phyloP scores from a whole-genome alignment of 2,329 filamentous ascomycete genomes.

The Fusarium temperatum region DNA sequence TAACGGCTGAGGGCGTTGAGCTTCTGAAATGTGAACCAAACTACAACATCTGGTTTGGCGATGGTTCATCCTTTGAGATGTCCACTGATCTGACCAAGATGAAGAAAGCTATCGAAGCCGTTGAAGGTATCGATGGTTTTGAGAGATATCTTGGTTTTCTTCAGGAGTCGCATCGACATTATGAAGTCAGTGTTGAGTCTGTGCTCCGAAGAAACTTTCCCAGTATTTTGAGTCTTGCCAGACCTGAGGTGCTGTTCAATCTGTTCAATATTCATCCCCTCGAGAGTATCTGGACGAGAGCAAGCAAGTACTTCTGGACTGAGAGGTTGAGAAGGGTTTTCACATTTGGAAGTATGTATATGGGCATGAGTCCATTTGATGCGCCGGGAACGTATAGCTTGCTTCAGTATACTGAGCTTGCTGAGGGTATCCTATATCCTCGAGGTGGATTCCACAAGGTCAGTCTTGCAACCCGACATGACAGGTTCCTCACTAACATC shows the following conservation, averaged over 20 bases:
- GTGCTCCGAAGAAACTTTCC: constrained; percentile 75
- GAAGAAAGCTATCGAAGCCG: constrained; percentile 76
- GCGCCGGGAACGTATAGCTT: constrained; percentile 78
- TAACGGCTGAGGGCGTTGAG: constrained; percentile 72
- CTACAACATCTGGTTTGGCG: constrained; percentile 78
- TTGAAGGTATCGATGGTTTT: constrained; percentile 77
- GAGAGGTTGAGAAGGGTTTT: constrained; percentile 76
- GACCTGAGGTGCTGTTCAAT: constrained; percentile 66
- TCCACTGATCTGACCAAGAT: constrained; percentile 75
- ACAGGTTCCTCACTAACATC: neutral
- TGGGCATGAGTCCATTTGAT: constrained; percentile 82
- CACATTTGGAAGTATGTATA: constrained; percentile 84
- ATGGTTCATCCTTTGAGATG: constrained; percentile 70
- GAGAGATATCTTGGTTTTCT: constrained; percentile 74
- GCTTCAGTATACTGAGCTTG: constrained; percentile 76
- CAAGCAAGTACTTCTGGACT: constrained; percentile 73
- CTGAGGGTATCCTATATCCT: constrained; percentile 81
- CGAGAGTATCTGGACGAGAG: constrained; percentile 73
- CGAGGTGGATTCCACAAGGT: constrained; percentile 72
- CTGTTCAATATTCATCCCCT: constrained; percentile 73
- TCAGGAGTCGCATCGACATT: constrained; percentile 73
- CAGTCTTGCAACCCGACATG: fast-evolving
- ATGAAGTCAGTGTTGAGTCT: constrained; percentile 72
- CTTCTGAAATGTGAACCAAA: constrained; percentile 79
- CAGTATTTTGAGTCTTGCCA: constrained; percentile 64